phyloP scores from a whole-genome alignment of 176 grass and related monocot genomes.

The Puccinellia tenuiflora region DNA sequence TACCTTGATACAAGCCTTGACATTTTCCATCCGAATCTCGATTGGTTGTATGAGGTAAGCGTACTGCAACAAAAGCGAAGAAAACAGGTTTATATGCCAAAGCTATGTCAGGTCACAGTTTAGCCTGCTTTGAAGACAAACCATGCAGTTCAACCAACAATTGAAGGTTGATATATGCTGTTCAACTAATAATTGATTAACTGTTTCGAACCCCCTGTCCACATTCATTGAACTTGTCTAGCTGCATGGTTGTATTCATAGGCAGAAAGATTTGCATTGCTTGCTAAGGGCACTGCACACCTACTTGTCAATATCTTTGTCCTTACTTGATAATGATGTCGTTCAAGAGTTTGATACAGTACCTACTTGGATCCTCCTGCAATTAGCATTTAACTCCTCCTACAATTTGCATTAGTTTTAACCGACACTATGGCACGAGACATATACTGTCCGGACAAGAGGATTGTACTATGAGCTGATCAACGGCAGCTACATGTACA shows the following conservation, averaged over 20 bases:
- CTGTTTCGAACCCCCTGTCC: neutral
- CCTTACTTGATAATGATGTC: constrained; percentile 22
- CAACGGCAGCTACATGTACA: no score
- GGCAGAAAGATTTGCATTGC: neutral
- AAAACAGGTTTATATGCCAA: constrained; percentile 19
- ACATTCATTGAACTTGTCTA: constrained; percentile 40
- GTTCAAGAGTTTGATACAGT: constrained; percentile 1
- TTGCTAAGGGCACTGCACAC: neutral
- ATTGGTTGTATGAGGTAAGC: constrained; percentile 80
- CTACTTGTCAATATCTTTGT: constrained; percentile 7
- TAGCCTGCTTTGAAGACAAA: neutral
- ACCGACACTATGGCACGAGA: no score
- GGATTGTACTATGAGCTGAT: no score
- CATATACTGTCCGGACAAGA: no score
- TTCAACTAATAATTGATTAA: neutral
- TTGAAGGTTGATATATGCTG: neutral
- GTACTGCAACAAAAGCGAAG: constrained; percentile 41
- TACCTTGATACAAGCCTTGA: constrained; percentile 87
- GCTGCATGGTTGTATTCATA: neutral
- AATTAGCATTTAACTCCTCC: no score
- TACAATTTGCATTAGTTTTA: no score
- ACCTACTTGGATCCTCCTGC: neutral
- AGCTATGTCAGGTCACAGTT: neutral
- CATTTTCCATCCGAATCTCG: constrained; percentile 70
- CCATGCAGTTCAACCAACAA: neutral